Evolutionary conservation across 73 alveolate species (phyloP).

Genomic region (Paramecium primaurelia): DNA sequence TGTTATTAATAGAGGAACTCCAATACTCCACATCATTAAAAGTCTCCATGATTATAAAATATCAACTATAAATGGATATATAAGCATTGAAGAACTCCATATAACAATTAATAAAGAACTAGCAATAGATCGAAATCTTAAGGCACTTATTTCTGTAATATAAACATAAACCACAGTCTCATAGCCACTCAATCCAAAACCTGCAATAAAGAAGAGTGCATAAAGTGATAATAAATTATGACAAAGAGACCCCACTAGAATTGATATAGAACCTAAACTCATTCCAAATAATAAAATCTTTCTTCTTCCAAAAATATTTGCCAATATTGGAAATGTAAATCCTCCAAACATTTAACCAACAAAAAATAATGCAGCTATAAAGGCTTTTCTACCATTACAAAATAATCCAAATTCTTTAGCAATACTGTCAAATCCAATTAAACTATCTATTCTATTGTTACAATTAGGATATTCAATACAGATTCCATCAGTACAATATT

Average conservation of each 20-base stretch:
- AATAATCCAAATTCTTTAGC: background rate
- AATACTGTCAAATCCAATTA: constrained; percentile 21
- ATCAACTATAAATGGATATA: constrained; percentile 52
- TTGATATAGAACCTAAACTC: constrained; percentile 40
- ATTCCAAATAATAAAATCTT: constrained; percentile 22
- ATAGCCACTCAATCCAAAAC: constrained; percentile 60
- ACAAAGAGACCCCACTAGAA: background rate
- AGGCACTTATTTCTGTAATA: constrained; percentile 46
- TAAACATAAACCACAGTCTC: constrained; percentile 53
- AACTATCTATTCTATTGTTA: background rate
- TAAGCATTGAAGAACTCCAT: constrained; percentile 53
- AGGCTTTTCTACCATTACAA: background rate
- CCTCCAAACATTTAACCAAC: constrained; percentile 55
- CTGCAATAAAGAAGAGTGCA: constrained; percentile 36
- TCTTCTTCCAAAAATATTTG: constrained; percentile 55
- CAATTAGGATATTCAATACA: background rate
- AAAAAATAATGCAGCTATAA: constrained; percentile 40
- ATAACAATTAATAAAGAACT: constrained; percentile 17
- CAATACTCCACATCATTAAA: constrained; percentile 20
- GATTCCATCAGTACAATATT: background rate
- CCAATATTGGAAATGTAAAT: constrained; percentile 36
- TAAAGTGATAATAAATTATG: background rate
- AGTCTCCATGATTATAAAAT: constrained; percentile 42
- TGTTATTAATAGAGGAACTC: constrained; percentile 33
- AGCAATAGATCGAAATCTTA: constrained; percentile 55